Base-by-base conservation (phyloP, 2,329 filamentous ascomycete genomes). In the Chaetomiaceae sp. region DNA sequence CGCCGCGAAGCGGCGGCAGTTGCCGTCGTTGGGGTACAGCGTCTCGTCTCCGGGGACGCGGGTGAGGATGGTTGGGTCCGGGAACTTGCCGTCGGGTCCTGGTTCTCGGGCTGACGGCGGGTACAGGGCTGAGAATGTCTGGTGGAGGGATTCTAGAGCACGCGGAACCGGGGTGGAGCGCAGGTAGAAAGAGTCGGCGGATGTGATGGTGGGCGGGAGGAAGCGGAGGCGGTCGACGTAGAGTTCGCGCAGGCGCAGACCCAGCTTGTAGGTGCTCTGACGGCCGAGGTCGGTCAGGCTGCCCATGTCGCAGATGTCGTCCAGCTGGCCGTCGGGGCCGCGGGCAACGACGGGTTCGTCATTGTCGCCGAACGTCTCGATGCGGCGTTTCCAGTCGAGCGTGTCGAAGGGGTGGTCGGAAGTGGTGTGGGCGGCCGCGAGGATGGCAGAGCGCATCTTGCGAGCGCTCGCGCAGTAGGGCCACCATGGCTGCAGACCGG, bases 391-490 rank as follows among this genome's bases (percentile, higher is more conserved):
- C 81, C 82, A 85, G 62, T 81, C 77, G 3, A 82, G 64, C 7
- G 73, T 72, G 38, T 72, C 72, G 65, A 76, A 77, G 33, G 68
- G 64, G 36, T 60, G 58, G 8, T 68, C 64, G 49, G 56, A 56
- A 20, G 65, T 60, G 59, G 57, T 55, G 43, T 69, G 59, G 52
- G 65, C 60, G 9, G 73, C 69, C 53, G 76, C 71, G 33, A 82
- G 72, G 29, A 82, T 69, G 58, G 71, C 73, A 27, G 73, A 72
- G 56, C 72, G 82, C 67, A 97, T 79, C 60, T 86, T 84, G 55
- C 83, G 81, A 20, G 88, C 88, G 51, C 85, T 82, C 60, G 82
- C 81, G 73, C 94, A 99, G 72, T 96, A 97, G 1, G 94, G 90
- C 94, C 94, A 99, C 71, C 84, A 85, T 46, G 78, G 67, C 39